phyloP scores from a whole-genome alignment of 2,329 filamentous ascomycete genomes.

The Aspergillus quadricinctus region DNA sequence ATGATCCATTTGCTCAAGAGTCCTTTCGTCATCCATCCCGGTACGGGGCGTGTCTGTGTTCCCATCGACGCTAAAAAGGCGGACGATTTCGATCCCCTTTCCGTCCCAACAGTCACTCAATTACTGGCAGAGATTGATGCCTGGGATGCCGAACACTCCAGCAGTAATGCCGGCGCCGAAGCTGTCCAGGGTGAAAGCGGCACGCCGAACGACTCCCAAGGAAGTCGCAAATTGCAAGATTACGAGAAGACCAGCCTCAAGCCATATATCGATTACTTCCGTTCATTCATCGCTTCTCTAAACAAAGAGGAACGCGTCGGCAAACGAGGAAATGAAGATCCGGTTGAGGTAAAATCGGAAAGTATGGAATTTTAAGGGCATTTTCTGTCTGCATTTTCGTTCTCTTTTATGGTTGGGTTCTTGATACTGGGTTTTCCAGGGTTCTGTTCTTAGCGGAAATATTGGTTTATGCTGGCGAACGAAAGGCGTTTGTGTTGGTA shows the following conservation, averaged over 20 bases:
- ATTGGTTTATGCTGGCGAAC: slow-evolving; percentile 1
- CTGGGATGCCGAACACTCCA: slow-evolving; percentile 53
- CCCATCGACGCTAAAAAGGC: slow-evolving; percentile 75
- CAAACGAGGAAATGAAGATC: slow-evolving; percentile 51
- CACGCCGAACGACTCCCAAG: slow-evolving; percentile 27
- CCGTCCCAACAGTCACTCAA: slow-evolving; percentile 82
- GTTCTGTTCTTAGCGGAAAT: slow-evolving; percentile 8
- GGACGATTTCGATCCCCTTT: slow-evolving; percentile 80
- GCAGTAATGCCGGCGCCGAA: slow-evolving; percentile 34
- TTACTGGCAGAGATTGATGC: slow-evolving; percentile 81
- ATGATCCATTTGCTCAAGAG: slow-evolving; percentile 96
- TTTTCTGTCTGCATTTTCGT: not conserved
- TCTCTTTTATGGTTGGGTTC: not conserved
- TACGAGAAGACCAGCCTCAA: slow-evolving; percentile 97
- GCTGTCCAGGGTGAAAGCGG: slow-evolving; percentile 39
- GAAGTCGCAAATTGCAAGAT: slow-evolving; percentile 59
- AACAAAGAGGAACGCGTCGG: slow-evolving; percentile 66
- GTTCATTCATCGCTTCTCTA: slow-evolving; percentile 70
- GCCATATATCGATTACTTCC: slow-evolving; percentile 87
- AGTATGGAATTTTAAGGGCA: slow-evolving; percentile 61
- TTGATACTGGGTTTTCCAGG: not conserved
- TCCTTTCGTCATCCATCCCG: slow-evolving; percentile 93
- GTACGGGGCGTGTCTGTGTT: slow-evolving; percentile 90
- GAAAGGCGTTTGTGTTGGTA: slow-evolving; percentile 5
- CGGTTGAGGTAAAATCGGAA: slow-evolving; percentile 38